These are phyloP conservation scores for Aspergillus fischeri DNA, from an alignment of 2,329 filamentous ascomycete genomes.

Conservation along the genomic window DNA sequence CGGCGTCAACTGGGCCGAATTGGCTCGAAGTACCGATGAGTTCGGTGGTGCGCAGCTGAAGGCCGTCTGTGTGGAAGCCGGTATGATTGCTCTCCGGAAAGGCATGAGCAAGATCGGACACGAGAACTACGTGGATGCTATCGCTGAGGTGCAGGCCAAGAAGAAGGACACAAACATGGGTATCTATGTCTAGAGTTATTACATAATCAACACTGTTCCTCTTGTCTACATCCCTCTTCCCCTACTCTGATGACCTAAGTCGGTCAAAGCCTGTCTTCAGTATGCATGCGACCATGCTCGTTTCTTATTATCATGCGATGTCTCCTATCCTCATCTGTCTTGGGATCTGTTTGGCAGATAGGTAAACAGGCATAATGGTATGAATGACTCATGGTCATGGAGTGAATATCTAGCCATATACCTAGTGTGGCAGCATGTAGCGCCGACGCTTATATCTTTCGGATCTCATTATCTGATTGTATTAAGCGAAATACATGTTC, in stretches of 20 bases:
- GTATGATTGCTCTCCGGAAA: constrained; percentile 94
- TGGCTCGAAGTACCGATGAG: constrained; percentile 95
- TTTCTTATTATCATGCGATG: background rate
- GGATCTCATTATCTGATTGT: background rate
- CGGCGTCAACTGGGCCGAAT: constrained; percentile 89
- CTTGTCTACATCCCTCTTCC: background rate
- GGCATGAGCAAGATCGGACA: constrained; percentile 96
- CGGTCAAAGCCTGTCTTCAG: background rate
- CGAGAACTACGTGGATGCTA: constrained; percentile 98
- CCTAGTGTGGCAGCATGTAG: background rate
- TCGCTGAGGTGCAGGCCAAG: constrained; percentile 81
- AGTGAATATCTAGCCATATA: background rate
- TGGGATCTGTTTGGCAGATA: background rate
- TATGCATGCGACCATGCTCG: background rate
- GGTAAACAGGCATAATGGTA: background rate
- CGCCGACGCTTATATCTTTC: background rate
- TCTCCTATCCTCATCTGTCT: background rate
- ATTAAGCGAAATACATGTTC: background rate
- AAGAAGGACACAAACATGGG: constrained; percentile 72
- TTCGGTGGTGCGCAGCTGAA: constrained; percentile 98
- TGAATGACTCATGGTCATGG: background rate
- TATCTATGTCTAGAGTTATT: constrained; percentile 38
- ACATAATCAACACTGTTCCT: constrained; percentile 1
- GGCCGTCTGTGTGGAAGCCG: constrained; percentile 96
- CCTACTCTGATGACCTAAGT: background rate